These are phyloP conservation scores for Ciborinia camelliae DNA, from an alignment of 2,329 filamentous ascomycete species.

Conservation along the genomic window DNA sequence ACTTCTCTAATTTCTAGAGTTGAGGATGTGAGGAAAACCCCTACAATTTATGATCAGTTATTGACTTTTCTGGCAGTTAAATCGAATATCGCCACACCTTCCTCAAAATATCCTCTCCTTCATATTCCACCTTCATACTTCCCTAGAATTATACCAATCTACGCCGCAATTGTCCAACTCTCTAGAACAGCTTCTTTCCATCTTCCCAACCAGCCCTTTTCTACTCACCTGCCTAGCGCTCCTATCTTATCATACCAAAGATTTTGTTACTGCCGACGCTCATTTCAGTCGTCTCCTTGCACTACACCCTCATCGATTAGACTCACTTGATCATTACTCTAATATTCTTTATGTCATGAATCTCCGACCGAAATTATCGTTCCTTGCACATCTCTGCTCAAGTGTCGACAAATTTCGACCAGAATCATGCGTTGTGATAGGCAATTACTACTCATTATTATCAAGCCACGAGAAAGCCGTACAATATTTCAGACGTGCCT, in stretches of 20 bases:
- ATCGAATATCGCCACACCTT: constrained; percentile 66
- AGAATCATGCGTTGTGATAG: constrained; percentile 93
- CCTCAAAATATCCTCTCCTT: constrained; percentile 90
- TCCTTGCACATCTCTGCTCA: constrained; percentile 85
- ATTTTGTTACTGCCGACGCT: constrained; percentile 65
- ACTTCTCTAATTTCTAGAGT: constrained; percentile 72
- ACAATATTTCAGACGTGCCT: constrained; percentile 90
- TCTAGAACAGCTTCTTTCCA: constrained; percentile 71
- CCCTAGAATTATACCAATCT: constrained; percentile 87
- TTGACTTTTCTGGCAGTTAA: constrained; percentile 54
- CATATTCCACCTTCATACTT: constrained; percentile 90
- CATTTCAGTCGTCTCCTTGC: constrained; percentile 78
- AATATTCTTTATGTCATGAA: constrained; percentile 96
- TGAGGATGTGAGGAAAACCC: constrained; percentile 65
- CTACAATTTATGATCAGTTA: not conserved
- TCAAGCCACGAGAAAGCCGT: constrained; percentile 97
- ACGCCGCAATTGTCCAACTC: constrained; percentile 70
- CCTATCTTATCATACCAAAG: constrained; percentile 85
- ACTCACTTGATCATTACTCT: constrained; percentile 91
- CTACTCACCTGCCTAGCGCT: constrained; percentile 86
- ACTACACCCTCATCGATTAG: constrained; percentile 68
- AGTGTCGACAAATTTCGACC: constrained; percentile 93
- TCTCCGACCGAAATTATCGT: constrained; percentile 82
- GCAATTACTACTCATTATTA: constrained; percentile 93
- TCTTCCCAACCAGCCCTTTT: constrained; percentile 87